Conservation (phyloP, 2,329 filamentous ascomycete species). For the Blastomyces gilchristii region DNA sequence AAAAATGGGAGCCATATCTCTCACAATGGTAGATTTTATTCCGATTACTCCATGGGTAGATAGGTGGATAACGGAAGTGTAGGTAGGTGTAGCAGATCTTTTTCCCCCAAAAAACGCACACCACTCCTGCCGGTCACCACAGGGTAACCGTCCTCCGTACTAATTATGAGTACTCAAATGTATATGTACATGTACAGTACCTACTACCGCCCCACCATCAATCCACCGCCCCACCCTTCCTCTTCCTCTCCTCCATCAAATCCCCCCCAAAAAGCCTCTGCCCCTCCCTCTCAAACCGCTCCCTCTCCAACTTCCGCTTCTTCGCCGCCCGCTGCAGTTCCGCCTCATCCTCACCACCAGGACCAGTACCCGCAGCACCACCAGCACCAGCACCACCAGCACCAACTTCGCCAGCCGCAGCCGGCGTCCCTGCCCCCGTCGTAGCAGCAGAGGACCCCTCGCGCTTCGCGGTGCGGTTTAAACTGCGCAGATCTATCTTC, state of each 20-base stretch:
- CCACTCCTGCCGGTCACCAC: no score
- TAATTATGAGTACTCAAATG: no score
- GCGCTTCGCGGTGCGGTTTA: conserved; percentile 20
- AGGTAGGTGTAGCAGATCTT: no score
- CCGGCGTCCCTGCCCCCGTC: conserved; percentile 12
- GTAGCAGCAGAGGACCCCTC: conserved; percentile 20
- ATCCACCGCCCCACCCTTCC: not conserved
- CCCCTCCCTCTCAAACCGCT: conserved; percentile 17
- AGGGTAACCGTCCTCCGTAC: no score
- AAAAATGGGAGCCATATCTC: no score
- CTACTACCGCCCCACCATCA: not conserved
- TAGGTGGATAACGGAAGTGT: no score
- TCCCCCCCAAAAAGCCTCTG: conserved; percentile 31
- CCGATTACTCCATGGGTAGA: no score
- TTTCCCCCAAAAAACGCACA: no score
- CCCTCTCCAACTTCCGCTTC: conserved; percentile 30
- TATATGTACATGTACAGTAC: no score
- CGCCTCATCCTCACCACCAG: conserved; percentile 3
- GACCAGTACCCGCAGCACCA: conserved; percentile 24
- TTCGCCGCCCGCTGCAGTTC: conserved; percentile 31
- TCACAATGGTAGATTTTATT: no score
- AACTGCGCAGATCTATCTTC: conserved; percentile 33
- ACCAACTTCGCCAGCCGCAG: conserved; percentile 19
- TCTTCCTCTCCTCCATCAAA: conserved; percentile 16
- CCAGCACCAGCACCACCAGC: conserved; percentile 30